phyloP scores from a whole-genome alignment of 2,329 filamentous ascomycete genomes.

The Cercospora sp. region DNA sequence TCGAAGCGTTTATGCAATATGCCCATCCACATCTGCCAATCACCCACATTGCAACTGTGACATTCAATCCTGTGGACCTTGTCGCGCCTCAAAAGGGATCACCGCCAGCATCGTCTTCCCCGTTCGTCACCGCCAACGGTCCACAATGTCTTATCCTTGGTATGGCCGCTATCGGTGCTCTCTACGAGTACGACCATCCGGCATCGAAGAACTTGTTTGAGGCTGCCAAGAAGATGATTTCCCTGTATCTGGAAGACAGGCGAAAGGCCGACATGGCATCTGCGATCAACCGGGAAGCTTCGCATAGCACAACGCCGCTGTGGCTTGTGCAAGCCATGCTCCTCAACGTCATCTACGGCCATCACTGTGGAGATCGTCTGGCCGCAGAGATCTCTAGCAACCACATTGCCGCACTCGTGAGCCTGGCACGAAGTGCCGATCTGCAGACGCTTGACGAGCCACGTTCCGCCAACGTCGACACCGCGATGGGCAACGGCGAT shows the following conservation, averaged over 20 bases:
- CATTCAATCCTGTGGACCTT: conserved; percentile 77
- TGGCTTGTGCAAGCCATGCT: conserved; percentile 98
- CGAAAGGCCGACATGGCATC: conserved; percentile 77
- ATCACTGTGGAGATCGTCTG: conserved; percentile 89
- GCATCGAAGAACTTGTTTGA: conserved; percentile 86
- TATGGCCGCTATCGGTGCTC: conserved; percentile 81
- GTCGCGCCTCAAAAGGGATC: conserved; percentile 47
- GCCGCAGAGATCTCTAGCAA: conserved; percentile 90
- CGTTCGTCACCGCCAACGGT: conserved; percentile 54
- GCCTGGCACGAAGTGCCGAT: conserved; percentile 85
- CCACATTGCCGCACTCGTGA: conserved; percentile 87
- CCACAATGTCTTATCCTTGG: conserved; percentile 83
- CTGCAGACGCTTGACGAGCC: conserved; percentile 53
- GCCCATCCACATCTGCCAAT: conserved; percentile 97
- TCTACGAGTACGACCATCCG: conserved; percentile 82
- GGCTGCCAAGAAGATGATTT: conserved; percentile 92
- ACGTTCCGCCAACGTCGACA: conserved; percentile 22
- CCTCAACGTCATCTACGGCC: conserved; percentile 90
- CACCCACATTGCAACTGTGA: conserved; percentile 84
- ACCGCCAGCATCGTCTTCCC: conserved; percentile 41
- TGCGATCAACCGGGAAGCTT: conserved; percentile 51
- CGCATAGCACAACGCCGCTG: conserved; percentile 64
- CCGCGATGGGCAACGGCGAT: conserved; percentile 18
- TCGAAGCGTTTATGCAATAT: conserved; percentile 84
- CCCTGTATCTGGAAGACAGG: conserved; percentile 86